A percentile compares a stretch with the other conserved stretches of the same genome.
phyloP scores from a whole-genome alignment of 306 rosid species.

The Quercus cerris region DNA sequence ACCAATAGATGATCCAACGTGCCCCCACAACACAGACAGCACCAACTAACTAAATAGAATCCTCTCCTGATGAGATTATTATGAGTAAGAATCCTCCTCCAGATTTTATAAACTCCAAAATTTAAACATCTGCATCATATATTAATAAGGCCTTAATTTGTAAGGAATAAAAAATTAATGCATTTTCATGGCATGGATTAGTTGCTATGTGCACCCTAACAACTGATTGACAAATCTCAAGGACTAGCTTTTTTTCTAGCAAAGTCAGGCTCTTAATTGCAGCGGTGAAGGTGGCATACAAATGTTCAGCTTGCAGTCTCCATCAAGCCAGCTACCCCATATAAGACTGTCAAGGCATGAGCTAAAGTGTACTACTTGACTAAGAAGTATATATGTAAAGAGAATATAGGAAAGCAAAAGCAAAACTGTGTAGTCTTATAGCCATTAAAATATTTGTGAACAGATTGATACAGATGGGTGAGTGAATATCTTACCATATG shows the following conservation, averaged over 20 bases:
- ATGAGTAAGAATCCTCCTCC: too few relatives aligned
- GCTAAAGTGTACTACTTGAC: not conserved
- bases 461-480: not conserved
- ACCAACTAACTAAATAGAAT: too few relatives aligned
- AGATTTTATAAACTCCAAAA: too few relatives aligned
- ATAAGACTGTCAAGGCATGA: not conserved
- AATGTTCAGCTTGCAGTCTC: not conserved
- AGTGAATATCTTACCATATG: not conserved
- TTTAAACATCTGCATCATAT: too few relatives aligned
- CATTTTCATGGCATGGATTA: too few relatives aligned
- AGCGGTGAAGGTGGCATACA: not conserved
- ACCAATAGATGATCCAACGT: too few relatives aligned
- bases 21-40: too few relatives aligned
- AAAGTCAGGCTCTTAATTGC: not conserved
- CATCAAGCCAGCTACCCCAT: not conserved
- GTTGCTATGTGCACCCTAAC: too few relatives aligned
- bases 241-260: not conserved
- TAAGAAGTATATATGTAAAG: not conserved
- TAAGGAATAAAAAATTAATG: too few relatives aligned
- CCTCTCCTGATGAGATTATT: too few relatives aligned
- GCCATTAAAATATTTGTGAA: not conserved
- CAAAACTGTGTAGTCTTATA: not conserved
- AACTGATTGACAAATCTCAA: too few relatives aligned
- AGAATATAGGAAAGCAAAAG: not conserved
- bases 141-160: too few relatives aligned